Base-by-base conservation (phyloP, 148 eudicot genomes). In the Fagopyrum esculentum region DNA sequence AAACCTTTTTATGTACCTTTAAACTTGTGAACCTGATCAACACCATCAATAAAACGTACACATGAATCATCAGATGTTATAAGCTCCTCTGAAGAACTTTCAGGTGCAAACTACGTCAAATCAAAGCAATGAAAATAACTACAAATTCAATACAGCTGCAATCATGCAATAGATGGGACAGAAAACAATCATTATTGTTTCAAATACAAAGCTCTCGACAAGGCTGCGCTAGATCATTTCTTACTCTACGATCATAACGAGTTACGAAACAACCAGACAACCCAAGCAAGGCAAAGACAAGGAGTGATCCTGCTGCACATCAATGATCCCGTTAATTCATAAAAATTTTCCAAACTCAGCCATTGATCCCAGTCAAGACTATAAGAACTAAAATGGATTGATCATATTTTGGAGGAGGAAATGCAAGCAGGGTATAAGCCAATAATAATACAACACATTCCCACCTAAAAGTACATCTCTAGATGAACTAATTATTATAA, bases 161-260 rank as follows among this genome's bases (percentile, higher is more conserved):
- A n/a, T n/a, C n/a, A n/a, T n/a, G n/a, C n/a, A n/a, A n/a, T n/a
- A n/a, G n/a, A n/a, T n/a, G n/a, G n/a, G n/a, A n/a, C n/a, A n/a
- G n/a, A n/a, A n/a, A n/a, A n/a, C n/a, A n/a, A n/a, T n/a, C n/a
- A n/a, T n/a, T n/a, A n/a, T n/a, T n/a, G n/a, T n/a, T n/a, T n/a
- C 97, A 94, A 74, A 91, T 88, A 79, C 98, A 94, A 77, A 94
- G 79, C 82, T 94, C 98, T 74, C 97, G 84, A 78, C 98, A 94
- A 72, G 98, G 98, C 82, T 94, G 98, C 60, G 97, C 92, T 57
- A 92, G 86, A 86, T 94, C 96, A 72, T 77, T 94, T 35, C 97
- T 87, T 74, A 94, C 96, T 81, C 96, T 89, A 80, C 93, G 84
- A 80, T 94, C 98, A 83, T 88, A 94, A 79, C 98, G 91, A 26